phyloP scores from a whole-genome alignment of 768 basidiomycete species.

The Mrakia gelida region DNA sequence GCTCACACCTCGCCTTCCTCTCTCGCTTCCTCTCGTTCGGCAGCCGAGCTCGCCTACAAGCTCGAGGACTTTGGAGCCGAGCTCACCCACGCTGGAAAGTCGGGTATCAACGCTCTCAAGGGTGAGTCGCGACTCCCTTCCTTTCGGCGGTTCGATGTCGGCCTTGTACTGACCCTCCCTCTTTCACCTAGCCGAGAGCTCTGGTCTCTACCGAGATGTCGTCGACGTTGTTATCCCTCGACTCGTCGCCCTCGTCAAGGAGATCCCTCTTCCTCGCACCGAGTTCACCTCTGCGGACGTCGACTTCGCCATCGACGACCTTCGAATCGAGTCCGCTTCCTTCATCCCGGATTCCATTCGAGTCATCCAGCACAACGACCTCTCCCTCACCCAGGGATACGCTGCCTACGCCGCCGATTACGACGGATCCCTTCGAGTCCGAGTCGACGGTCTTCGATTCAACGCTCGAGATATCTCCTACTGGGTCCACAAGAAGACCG shows the following conservation, averaged over 20 bases:
- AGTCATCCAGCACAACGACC: slow-evolving; percentile 46
- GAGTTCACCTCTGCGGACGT: slow-evolving; percentile 46
- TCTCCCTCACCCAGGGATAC: slow-evolving; percentile 46
- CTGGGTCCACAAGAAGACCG: slow-evolving; percentile 47
- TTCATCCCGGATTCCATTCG: slow-evolving; percentile 48
- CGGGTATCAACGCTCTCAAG: slow-evolving; percentile 39
- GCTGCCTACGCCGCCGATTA: slow-evolving; percentile 46
- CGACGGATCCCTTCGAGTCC: slow-evolving; percentile 41
- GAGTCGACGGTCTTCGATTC: slow-evolving; percentile 46
- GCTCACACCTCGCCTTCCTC: too few relatives aligned
- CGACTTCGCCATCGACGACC: slow-evolving; percentile 42
- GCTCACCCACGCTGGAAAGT: slow-evolving; percentile 42
- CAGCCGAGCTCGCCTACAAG: slow-evolving; percentile 42
- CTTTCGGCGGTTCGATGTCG: background rate
- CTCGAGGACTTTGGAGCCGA: slow-evolving; percentile 45
- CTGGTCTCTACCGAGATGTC: slow-evolving; percentile 46
- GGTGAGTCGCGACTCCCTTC: background rate
- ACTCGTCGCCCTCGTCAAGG: slow-evolving; percentile 45
- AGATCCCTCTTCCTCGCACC: slow-evolving; percentile 46
- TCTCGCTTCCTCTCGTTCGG: too few relatives aligned
- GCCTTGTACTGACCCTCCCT: background rate
- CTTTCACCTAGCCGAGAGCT: slow-evolving; percentile 39
- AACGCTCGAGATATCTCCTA: slow-evolving; percentile 46
- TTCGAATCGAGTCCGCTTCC: slow-evolving; percentile 45
- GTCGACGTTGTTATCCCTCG: slow-evolving; percentile 46